Base-by-base conservation (phyloP, 352 stramenopile genomes). In the Phytopythium delawarense region DNA sequence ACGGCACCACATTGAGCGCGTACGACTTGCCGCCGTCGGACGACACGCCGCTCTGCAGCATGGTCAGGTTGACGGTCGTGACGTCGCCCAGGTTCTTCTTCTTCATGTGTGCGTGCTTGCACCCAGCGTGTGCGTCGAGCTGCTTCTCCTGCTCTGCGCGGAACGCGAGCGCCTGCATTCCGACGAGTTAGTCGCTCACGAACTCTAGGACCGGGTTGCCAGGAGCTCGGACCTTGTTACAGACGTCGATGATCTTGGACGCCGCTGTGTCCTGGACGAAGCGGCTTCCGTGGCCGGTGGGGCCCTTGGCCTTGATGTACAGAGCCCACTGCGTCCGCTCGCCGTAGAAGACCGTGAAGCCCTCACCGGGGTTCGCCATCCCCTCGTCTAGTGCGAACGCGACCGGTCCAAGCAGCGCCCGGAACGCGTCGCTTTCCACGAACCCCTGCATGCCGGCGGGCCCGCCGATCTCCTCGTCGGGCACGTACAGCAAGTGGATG, bases 311-410 rank as follows among this genome's bases (percentile, higher is more conserved):
- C 58, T 81, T 93, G n/a, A 96, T 76, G 59, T 89, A 88, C 50
- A 98, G 76, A 93, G 91, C 98, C 90, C 90, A 97, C 28, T 92
- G 94, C 50, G 94, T 78, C 21, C 96, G 76, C 75, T 99, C 96
- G 25, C 96, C 96, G 68, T 98, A 98, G 74, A 99, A 99, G 9
- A 98, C 90, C 7, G 93, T 98, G 76, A 93, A 98, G 0, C 78
- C 81, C 52, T 98, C 75, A 8, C 77, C 79, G 0, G 88, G 84
- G 58, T 88, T 97, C 20, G 96, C 96, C 44, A 99, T 69, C 8
- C 96, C 96, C 75, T 99, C 96, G 72, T 99, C 96, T 32, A 99
- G 83, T 11, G 94, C 96, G 35, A 98, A 81, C 1, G 81, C 95
- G 54, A 98, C 81, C 1, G 78, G 77, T 20, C 84, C 72, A 9